These are phyloP conservation scores for Globisporangium yorkense DNA, from an alignment of 352 stramenopile species.

Conservation along the genomic window DNA sequence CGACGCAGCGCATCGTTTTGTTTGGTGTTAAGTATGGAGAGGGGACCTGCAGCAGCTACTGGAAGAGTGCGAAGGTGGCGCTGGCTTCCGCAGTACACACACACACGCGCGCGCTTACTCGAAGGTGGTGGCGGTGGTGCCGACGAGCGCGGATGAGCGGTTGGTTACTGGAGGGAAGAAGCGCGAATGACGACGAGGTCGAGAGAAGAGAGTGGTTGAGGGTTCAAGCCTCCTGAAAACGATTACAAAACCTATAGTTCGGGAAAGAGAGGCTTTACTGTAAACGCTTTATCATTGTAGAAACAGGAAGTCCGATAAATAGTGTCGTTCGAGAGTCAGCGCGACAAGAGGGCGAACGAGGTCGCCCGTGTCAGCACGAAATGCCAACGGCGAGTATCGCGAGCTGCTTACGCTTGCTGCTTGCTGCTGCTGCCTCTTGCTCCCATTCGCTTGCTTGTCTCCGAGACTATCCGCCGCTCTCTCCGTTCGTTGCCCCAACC, in stretches of 20 bases:
- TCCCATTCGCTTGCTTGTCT: too few species aligned
- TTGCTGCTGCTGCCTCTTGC: too few species aligned
- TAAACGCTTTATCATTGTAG: not conserved
- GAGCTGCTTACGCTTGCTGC: too few species aligned
- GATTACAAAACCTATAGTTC: not conserved
- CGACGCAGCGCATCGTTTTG: slow-evolving; percentile 2
- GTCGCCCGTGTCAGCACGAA: not conserved
- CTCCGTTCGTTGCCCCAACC: too few species aligned
- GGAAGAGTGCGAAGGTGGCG: not conserved
- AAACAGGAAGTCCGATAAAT: not conserved
- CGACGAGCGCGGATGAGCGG: not conserved
- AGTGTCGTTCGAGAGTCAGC: not conserved
- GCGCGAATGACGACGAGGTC: not conserved
- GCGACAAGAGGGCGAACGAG: too few species aligned
- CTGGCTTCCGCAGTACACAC: not conserved
- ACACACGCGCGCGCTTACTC: too few species aligned
- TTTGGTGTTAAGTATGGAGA: not conserved
- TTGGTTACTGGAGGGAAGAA: not conserved
- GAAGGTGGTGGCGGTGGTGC: not conserved
- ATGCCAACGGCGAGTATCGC: too few species aligned
- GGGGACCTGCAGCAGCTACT: not conserved
- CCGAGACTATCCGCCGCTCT: too few species aligned
- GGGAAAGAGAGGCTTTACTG: not conserved
- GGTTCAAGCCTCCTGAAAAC: not conserved
- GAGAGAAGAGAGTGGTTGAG: not conserved